These are phyloP conservation scores for Lentinula boryana DNA, from an alignment of 768 basidiomycete genomes.

Conservation along the genomic window DNA sequence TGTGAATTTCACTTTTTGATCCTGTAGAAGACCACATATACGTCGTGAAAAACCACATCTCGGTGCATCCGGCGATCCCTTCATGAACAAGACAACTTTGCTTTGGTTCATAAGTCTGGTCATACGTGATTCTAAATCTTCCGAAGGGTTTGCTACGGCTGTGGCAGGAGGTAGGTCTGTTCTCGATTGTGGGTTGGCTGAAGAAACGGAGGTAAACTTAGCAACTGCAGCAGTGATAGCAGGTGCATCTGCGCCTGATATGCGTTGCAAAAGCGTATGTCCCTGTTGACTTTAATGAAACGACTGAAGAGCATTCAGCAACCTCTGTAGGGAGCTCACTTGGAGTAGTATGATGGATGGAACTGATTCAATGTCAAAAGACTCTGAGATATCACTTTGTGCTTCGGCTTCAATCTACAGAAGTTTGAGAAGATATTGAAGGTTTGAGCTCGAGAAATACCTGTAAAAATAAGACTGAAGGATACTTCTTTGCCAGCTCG, in stretches of 20 bases:
- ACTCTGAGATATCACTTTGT: constrained; percentile 81
- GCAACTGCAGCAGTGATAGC: constrained; percentile 56
- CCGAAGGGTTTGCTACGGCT: background rate
- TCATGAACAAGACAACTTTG: constrained; percentile 86
- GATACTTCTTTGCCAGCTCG: constrained; percentile 71
- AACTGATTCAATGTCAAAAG: constrained; percentile 87
- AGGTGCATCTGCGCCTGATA: constrained; percentile 75
- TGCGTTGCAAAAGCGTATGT: constrained; percentile 73
- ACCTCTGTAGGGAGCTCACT: constrained; percentile 33
- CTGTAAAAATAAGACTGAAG: constrained; percentile 64
- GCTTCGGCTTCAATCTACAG: constrained; percentile 79
- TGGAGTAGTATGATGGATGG: constrained; percentile 82
- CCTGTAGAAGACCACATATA: constrained; percentile 62
- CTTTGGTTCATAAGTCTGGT: constrained; percentile 69
- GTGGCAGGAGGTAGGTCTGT: constrained; percentile 36
- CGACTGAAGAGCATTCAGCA: background rate
- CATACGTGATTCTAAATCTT: constrained; percentile 62
- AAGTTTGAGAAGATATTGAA: background rate
- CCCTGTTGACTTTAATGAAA: constrained; percentile 45
- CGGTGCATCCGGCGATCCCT: constrained; percentile 71
- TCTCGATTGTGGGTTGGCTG: constrained; percentile 37
- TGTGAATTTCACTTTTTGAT: constrained; percentile 58
- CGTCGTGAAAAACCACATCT: constrained; percentile 83
- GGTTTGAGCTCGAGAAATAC: constrained; percentile 28
- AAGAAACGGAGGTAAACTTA: constrained; percentile 38